Evolutionary conservation across 2,329 filamentous ascomycete species (phyloP).

Genomic region (Colletotrichum tropicicola): DNA sequence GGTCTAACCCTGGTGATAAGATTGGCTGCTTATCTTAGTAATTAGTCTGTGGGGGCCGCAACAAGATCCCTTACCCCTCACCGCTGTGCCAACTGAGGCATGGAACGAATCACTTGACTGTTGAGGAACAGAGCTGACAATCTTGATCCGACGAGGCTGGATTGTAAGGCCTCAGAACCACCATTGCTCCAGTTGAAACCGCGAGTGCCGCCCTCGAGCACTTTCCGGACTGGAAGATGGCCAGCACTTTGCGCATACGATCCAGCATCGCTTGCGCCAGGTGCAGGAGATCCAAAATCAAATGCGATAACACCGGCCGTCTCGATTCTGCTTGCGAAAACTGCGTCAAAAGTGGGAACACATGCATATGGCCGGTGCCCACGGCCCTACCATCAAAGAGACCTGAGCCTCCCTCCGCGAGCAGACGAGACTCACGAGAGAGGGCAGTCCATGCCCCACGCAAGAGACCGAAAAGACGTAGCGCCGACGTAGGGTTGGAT

Average conservation of each 20-base stretch:
- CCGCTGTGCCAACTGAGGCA: too few relatives aligned
- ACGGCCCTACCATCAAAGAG: conserved; percentile 48
- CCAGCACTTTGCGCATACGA: conserved; percentile 63
- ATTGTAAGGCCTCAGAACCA: too few relatives aligned
- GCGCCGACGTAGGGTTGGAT: conserved; percentile 32
- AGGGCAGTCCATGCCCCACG: conserved; percentile 50
- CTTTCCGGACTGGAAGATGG: conserved; percentile 32
- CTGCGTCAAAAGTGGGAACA: conserved; percentile 76
- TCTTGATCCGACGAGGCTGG: too few relatives aligned
- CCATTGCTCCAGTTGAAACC: too few relatives aligned
- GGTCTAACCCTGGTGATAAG: background rate
- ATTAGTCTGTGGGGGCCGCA: background rate
- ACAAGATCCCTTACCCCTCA: background rate
- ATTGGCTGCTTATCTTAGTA: background rate
- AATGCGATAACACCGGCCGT: conserved; percentile 78
- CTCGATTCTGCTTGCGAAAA: conserved; percentile 68
- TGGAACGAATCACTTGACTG: too few relatives aligned
- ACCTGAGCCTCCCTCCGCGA: conserved; percentile 43
- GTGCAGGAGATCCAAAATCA: conserved; percentile 84
- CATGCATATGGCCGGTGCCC: conserved; percentile 73
- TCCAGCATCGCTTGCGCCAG: conserved; percentile 82
- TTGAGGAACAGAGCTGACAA: too few relatives aligned
- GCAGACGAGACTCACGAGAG: conserved; percentile 41
- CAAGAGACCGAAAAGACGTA: conserved; percentile 52
- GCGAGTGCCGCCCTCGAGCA: background rate